phyloP scores from a whole-genome alignment of 495 filamentous ascomycete species.

The Penicillium maclennaniae region DNA sequence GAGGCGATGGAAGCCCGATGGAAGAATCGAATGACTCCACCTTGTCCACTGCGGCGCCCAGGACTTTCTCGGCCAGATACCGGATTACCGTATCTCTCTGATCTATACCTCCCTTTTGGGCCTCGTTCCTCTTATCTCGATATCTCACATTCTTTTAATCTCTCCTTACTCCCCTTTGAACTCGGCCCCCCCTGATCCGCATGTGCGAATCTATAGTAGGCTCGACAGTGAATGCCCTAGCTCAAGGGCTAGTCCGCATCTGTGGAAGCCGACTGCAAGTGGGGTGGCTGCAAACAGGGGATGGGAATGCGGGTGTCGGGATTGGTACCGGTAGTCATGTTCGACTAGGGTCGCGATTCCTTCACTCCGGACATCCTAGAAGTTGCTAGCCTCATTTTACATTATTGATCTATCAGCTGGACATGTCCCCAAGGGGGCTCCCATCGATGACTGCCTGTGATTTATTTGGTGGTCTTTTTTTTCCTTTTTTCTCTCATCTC shows the following conservation, averaged over 20 bases:
- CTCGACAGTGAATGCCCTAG: slow-evolving; percentile 14
- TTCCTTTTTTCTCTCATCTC: slow-evolving; percentile 2
- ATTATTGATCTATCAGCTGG: slow-evolving; percentile 13
- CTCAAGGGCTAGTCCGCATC: slow-evolving; percentile 14
- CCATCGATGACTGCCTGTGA: too few relatives aligned
- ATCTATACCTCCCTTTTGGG: too few relatives aligned
- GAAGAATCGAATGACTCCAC: slow-evolving; percentile 18
- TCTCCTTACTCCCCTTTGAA: background rate
- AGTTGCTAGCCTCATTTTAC: too few relatives aligned
- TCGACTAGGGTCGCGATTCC: too few relatives aligned
- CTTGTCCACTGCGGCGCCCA: slow-evolving; percentile 15
- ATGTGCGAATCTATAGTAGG: slow-evolving; percentile 15
- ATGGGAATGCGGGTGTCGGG: slow-evolving; percentile 6
- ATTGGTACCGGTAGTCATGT: background rate
- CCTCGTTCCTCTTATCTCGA: background rate
- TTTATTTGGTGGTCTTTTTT: too few relatives aligned
- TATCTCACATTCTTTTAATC: slow-evolving; percentile 11
- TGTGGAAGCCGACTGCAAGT: slow-evolving; percentile 7
- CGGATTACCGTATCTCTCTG: too few relatives aligned
- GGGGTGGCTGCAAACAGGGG: slow-evolving; percentile 17
- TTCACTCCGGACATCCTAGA: too few relatives aligned
- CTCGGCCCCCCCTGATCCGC: background rate
- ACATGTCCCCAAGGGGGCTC: slow-evolving; percentile 1
- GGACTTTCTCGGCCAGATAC: too few relatives aligned
- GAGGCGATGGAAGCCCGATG: slow-evolving; percentile 23